Evolutionary conservation across 192 early-diverging fungal species (phyloP).

Genomic region (Gonapodya prolifera): DNA sequence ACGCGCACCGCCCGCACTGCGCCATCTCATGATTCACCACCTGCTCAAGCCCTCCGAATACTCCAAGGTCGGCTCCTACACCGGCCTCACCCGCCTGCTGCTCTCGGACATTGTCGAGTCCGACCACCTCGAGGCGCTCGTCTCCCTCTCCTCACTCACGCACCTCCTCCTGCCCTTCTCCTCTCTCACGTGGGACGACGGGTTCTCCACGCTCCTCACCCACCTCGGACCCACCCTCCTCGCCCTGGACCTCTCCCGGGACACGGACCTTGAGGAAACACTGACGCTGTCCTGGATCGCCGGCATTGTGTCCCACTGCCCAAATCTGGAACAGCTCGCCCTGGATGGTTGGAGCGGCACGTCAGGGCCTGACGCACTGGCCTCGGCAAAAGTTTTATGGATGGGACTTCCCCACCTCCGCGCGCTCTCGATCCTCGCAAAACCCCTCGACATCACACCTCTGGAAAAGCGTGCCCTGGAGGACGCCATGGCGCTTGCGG

Average conservation of each 20-base stretch:
- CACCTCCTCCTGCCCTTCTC: not conserved
- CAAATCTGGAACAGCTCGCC: not conserved
- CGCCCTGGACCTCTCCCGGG: not conserved
- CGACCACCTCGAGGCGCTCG: not conserved
- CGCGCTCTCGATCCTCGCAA: not conserved
- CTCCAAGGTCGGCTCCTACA: not conserved
- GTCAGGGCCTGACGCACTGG: not conserved
- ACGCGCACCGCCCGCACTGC: not conserved
- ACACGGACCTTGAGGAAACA: not conserved
- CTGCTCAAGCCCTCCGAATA: not conserved
- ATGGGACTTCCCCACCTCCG: not conserved
- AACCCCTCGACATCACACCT: not conserved
- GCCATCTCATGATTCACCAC: not conserved
- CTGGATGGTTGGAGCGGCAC: not conserved
- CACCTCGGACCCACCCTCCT: not conserved
- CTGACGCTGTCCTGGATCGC: not conserved
- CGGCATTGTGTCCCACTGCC: not conserved
- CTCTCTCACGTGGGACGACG: not conserved
- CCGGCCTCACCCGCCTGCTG: not conserved
- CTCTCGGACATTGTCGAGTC: not conserved
- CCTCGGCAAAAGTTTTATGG: not conserved
- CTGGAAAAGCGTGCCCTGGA: not conserved
- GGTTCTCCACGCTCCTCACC: not conserved
- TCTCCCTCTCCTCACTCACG: not conserved
- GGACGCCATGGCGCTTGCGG: not conserved